Base-by-base conservation (phyloP, 1,139 yeast species). In the Hansenula sp. region DNA sequence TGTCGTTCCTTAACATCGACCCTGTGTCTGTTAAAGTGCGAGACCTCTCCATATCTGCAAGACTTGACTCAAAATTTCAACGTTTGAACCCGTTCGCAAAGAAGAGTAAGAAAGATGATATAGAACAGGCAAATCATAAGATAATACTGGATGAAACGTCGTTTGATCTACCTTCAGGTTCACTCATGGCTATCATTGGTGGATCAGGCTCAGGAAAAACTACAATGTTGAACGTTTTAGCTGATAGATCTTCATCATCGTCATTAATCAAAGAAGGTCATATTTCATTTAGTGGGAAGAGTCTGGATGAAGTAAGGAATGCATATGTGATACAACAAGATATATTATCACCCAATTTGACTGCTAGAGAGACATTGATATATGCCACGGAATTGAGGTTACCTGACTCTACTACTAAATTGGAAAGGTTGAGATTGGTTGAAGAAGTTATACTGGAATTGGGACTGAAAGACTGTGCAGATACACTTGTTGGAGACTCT, bases 181-280 rank as follows among this genome's bases (percentile, higher is more conserved):
- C 72, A 0, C 34, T 57, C n/a, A 51, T 84, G 66, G 93, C 93
- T 5, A 82, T 86, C 27, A 76, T 85, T 68, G 95, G 95, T 3
- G 91, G 94, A 0, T 82, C 94, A 0, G 96, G 96, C 0, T 79
- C 90, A 7, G 96, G 96, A 5, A 89, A 89, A 58, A 89, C 96
- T 0, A 86, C 96, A 0, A 61, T 89, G 35, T 67, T 89, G 30
- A 88, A 89, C 55, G 78, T 81, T 1, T 63, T 89, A 47, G 88
- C 96, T 0, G 76, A 80, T 40, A 63, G 91, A 47, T 47, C 55
- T 0, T 44, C 55, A 4, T 71, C 69, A 41, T 59, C 61, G 21
- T 59, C 62, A 3, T 47, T 79, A 19, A 49, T 51, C 3, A 72
- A 70, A 51, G 69, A 72, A 30, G 76, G 79, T 2, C 48, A 51